These are phyloP conservation scores for Zygosaccharomyces bisporus DNA, from an alignment of 805 yeast genomes.

Conservation along the genomic window DNA sequence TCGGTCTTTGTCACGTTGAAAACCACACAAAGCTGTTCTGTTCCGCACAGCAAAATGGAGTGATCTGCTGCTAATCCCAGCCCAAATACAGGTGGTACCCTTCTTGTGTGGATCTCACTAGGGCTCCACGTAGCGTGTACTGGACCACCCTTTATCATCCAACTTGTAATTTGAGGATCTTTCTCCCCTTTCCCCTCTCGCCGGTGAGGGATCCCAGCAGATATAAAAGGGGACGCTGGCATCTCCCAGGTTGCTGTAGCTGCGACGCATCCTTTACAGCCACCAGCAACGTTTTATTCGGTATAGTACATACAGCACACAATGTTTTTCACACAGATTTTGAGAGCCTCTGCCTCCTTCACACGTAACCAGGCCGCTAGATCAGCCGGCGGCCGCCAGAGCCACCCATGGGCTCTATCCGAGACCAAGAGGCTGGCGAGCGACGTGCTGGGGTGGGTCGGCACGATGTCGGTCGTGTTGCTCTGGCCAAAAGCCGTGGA, in stretches of 20 bases:
- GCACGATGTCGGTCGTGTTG: conserved; percentile 17
- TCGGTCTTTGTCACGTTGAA: conserved; percentile 1
- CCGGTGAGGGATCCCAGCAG: not conserved
- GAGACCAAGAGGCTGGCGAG: conserved; percentile 29
- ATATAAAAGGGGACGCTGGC: not conserved
- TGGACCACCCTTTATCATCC: too few relatives aligned
- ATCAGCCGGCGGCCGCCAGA: conserved; percentile 18
- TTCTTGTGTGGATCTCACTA: too few relatives aligned
- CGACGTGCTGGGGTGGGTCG: conserved; percentile 21
- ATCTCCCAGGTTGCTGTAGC: too few relatives aligned
- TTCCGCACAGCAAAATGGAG: not conserved
- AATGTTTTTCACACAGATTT: conserved; percentile 24
- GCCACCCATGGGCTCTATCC: conserved; percentile 22
- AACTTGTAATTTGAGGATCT: not conserved
- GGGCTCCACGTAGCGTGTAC: too few relatives aligned
- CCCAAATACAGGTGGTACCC: too few relatives aligned
- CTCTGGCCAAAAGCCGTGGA: conserved; percentile 27
- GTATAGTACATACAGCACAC: not conserved
- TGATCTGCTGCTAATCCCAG: too few relatives aligned
- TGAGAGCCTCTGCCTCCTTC: conserved; percentile 20
- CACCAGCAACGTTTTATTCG: not conserved
- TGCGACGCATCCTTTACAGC: not conserved
- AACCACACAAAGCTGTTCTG: not conserved
- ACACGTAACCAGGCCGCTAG: conserved; percentile 15
- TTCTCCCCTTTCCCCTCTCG: not conserved